phyloP scores from a whole-genome alignment of 2,329 filamentous ascomycete species.

The Salinomyces thailandicus region DNA sequence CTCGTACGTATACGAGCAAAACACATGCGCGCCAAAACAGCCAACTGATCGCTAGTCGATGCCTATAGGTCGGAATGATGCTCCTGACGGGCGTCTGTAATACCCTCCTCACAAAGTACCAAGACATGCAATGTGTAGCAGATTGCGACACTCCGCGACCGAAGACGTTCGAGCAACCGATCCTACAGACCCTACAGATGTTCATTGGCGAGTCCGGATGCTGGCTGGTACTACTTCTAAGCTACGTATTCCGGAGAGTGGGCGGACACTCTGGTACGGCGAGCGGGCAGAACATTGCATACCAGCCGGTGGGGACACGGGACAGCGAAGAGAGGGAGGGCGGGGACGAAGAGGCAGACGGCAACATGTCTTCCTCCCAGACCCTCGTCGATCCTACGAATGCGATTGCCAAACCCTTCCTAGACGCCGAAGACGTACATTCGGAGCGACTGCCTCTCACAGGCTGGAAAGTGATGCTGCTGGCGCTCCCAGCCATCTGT shows the following conservation, averaged over 20 bases:
- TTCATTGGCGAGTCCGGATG: constrained; percentile 93
- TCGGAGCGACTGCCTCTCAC: constrained; percentile 45
- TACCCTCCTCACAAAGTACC: constrained; percentile 91
- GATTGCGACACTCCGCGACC: constrained; percentile 68
- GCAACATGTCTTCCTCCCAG: constrained; percentile 29
- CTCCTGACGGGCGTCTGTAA: constrained; percentile 92
- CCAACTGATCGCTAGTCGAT: not conserved
- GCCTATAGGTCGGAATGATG: constrained; percentile 69
- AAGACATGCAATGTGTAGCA: constrained; percentile 96
- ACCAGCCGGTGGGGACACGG: constrained; percentile 18
- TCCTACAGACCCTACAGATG: constrained; percentile 95
- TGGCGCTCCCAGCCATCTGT: constrained; percentile 80
- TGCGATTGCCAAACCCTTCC: constrained; percentile 42
- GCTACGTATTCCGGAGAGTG: constrained; percentile 50
- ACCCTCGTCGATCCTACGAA: constrained; percentile 30
- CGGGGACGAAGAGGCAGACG: constrained; percentile 33
- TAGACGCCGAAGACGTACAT: constrained; percentile 37
- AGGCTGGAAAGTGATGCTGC: constrained; percentile 61
- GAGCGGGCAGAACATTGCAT: constrained; percentile 16
- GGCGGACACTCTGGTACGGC: constrained; percentile 9
- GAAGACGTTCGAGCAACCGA: constrained; percentile 79
- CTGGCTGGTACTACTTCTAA: constrained; percentile 75
- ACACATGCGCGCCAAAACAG: not conserved
- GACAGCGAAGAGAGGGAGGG: constrained; percentile 28
- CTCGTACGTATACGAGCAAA: not conserved